Evolutionary conservation across 2,329 filamentous ascomycete genomes (phyloP), one percentile per base, ranked within the genome.

Genomic region (Raffaelea albimanens): DNA sequence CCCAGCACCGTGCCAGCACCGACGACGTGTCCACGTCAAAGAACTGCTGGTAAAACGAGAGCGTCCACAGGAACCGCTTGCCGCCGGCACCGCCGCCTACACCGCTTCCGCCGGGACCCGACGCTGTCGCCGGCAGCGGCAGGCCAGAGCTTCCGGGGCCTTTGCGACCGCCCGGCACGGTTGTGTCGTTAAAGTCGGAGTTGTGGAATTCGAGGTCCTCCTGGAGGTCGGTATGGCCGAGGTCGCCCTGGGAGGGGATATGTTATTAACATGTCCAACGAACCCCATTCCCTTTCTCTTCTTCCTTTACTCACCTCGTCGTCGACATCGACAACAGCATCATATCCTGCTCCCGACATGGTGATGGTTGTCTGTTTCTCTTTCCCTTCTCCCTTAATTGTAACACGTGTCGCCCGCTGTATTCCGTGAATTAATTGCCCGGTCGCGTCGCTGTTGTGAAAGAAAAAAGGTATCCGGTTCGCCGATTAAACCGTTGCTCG

Each of bases 161-260:
- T 46, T 74, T 69, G 54, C 75, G 70, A 33, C 68, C 70, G 51
- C 69, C 66, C 54, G 64, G 61, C 56, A 73, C 31, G 16, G 19
- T 59, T 61, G 73, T 62, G 49, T 81, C 80, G 59, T 82, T 79
- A 67, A 94, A 94, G 71, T 86, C 80, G 55, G 90, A 96, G 62
- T 82, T 86, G 75, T 98, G 93, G 72, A 98, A 98, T 77, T 97
- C 93, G 64, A 98, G 89, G 69, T 97, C 93, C 67, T 96, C 91
- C 73, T 96, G 89, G 21, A 98, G 84, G 67, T 98, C 93, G 49
- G 93, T 98, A 69, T 96, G 90, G 60, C 93, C 93, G 63, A 98
- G 82, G 69, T 98, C 93, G 61, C 91, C 91, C 90, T 97, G 50
- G 25, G 23, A 29, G 39, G 48, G 40, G 16, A 40, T 2, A 19